Evolutionary conservation across 441 rosid genomes (phyloP).

Genomic region (Gossypium schwendimanii): DNA sequence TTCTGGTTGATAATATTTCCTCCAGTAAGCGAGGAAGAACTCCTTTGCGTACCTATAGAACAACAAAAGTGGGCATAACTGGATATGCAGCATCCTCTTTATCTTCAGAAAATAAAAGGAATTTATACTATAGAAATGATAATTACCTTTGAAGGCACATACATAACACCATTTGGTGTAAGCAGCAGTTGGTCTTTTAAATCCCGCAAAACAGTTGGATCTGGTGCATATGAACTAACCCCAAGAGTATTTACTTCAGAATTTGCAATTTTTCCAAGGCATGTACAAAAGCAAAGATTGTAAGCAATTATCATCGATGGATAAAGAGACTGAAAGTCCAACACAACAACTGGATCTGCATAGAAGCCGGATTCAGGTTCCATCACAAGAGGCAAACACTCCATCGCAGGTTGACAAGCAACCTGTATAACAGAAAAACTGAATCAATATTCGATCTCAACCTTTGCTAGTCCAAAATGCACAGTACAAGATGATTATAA

Average conservation of each 20-base stretch:
- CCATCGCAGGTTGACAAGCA: conserved; percentile 99
- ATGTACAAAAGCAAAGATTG: conserved; percentile 91
- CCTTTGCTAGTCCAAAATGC: background rate
- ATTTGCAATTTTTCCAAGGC: conserved; percentile 76
- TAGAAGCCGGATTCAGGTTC: conserved; percentile 96
- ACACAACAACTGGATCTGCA: conserved; percentile 87
- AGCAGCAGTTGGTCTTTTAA: conserved; percentile 55
- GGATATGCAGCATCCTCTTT: background rate
- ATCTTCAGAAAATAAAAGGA: background rate
- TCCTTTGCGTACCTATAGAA: conserved; percentile 69
- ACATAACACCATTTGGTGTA: conserved; percentile 83
- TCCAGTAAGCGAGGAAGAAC: conserved; percentile 80
- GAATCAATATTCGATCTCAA: conserved; percentile 12
- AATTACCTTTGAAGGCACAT: conserved; percentile 70
- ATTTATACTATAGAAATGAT: background rate
- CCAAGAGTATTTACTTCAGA: conserved; percentile 67
- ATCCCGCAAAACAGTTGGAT: conserved; percentile 43
- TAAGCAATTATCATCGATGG: conserved; percentile 98
- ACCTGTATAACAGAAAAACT: conserved; percentile 44
- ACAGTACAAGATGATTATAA: background rate
- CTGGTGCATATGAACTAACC: conserved; percentile 67
- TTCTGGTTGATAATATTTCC: conserved; percentile 91
- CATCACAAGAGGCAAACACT: conserved; percentile 97
- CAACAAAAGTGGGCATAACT: conserved; percentile 9
- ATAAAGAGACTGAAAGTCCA: conserved; percentile 98